These are phyloP conservation scores for Hawksworthiomyces lignivorus DNA, from an alignment of 2,329 filamentous ascomycete species.

Conservation along the genomic window DNA sequence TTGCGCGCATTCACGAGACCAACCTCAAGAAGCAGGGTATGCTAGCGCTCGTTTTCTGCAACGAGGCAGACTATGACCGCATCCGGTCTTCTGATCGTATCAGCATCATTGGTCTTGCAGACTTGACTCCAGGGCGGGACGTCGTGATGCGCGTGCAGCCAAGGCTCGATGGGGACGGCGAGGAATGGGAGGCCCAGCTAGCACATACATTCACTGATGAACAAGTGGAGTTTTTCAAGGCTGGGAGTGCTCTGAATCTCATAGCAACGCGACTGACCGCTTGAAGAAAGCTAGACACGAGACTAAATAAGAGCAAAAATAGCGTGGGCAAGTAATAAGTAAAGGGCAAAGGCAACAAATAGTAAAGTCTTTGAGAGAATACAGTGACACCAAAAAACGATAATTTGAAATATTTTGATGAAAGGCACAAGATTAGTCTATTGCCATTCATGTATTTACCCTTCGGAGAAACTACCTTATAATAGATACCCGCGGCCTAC, in stretches of 20 bases:
- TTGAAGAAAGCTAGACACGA: no score
- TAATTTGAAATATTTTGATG: no score
- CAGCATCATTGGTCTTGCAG: constrained; percentile 53
- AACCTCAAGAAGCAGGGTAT: constrained; percentile 99
- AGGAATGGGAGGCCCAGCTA: constrained; percentile 73
- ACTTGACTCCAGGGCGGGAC: constrained; percentile 83
- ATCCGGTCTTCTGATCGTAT: constrained; percentile 84
- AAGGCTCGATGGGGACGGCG: constrained; percentile 75
- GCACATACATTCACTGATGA: constrained; percentile 96
- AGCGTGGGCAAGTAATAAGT: no score
- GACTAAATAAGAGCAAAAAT: no score
- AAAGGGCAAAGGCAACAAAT: constrained; percentile 45
- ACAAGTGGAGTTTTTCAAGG: constrained; percentile 99
- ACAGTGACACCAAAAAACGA: no score
- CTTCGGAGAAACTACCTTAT: no score
- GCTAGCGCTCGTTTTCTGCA: constrained; percentile 91
- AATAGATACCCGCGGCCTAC: no score
- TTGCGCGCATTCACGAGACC: constrained; percentile 99
- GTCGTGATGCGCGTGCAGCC: constrained; percentile 88
- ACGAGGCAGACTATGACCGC: constrained; percentile 96
- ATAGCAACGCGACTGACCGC: no score
- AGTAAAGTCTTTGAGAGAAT: no score
- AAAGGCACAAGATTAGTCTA: no score
- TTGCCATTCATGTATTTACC: no score
- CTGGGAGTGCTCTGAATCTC: constrained; percentile 93